A percentile compares a stretch with the other conserved stretches of the same genome.
Conservation (phyloP, 805 yeast species). For the Candida dendrica region DNA sequence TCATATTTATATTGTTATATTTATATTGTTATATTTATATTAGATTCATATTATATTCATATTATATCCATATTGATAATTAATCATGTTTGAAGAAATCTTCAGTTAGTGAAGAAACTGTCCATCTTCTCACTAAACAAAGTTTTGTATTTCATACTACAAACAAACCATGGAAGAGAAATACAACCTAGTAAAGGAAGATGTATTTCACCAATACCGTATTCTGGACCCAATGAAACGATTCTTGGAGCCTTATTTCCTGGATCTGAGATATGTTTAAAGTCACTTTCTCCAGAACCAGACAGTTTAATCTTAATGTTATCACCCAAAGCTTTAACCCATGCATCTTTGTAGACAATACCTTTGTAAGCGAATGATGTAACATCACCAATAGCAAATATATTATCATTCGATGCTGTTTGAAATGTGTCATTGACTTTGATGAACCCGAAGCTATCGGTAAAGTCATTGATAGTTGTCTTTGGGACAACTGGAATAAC, state of each 20-base stretch:
- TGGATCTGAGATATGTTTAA: neutral
- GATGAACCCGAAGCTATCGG: conserved; percentile 12
- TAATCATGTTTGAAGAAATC: too few relatives aligned
- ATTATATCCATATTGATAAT: too few relatives aligned
- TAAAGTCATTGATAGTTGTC: conserved; percentile 7
- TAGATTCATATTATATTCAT: too few relatives aligned
- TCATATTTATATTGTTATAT: too few relatives aligned
- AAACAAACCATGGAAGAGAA: too few relatives aligned
- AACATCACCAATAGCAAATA: conserved; percentile 29
- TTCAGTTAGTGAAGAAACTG: too few relatives aligned
- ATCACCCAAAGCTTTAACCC: conserved; percentile 9
- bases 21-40: too few relatives aligned
- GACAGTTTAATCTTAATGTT: conserved; percentile 10
- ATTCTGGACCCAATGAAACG: conserved; percentile 19
- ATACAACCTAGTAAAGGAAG: conserved; percentile 8
- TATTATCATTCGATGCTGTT: conserved; percentile 5
- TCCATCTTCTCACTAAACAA: too few relatives aligned
- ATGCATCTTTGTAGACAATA: conserved; percentile 5
- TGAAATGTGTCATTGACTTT: conserved; percentile 16
- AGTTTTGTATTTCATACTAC: too few relatives aligned
- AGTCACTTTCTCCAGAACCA: neutral
- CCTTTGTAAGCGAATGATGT: conserved; percentile 18
- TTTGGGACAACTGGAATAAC: conserved; percentile 16
- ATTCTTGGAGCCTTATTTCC: conserved; percentile 1
- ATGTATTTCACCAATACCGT: conserved; percentile 21